These are phyloP conservation scores for Penicillium sp. DNA, from an alignment of 2,329 filamentous ascomycete genomes.

Conservation along the genomic window DNA sequence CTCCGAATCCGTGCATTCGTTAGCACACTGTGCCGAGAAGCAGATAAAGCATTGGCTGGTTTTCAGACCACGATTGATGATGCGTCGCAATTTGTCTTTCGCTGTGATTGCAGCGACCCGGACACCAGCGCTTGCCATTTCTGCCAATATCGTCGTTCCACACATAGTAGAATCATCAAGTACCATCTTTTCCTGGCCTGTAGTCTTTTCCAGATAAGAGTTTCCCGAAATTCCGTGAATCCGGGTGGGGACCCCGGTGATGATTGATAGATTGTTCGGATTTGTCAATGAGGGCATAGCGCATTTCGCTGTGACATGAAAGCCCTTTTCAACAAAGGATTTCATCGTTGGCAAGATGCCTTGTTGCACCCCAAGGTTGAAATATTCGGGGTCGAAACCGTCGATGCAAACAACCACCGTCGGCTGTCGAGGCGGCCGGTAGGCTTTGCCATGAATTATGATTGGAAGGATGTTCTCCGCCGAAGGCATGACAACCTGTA, in stretches of 20 bases:
- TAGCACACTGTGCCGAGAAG: conserved; percentile 40
- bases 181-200: conserved; percentile 43
- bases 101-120: conserved; percentile 45
- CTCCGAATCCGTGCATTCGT: conserved; percentile 26
- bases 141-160: conserved; percentile 42
- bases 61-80: conserved; percentile 35
- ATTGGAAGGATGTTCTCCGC: too few species aligned
- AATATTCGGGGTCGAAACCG: conserved; percentile 45
- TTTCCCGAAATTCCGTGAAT: conserved; percentile 46
- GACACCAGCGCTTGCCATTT: conserved; percentile 38
- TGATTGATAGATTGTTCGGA: conserved; percentile 47
- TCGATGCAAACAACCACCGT: conserved; percentile 45
- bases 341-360: conserved; percentile 36
- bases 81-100: conserved; percentile 44
- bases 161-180: conserved; percentile 39
- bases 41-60: conserved; percentile 33
- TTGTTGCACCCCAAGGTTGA: conserved; percentile 33
- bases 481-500: too few species aligned
- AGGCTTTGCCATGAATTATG: not conserved
- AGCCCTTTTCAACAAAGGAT: conserved; percentile 35
- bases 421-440: conserved; percentile 28
- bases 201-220: conserved; percentile 42
- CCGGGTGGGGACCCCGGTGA: conserved; percentile 40
- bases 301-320: conserved; percentile 39
- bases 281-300: conserved; percentile 48